Conservation (phyloP, 1,139 yeast species). For the Nakaseomyces delphensis region DNA sequence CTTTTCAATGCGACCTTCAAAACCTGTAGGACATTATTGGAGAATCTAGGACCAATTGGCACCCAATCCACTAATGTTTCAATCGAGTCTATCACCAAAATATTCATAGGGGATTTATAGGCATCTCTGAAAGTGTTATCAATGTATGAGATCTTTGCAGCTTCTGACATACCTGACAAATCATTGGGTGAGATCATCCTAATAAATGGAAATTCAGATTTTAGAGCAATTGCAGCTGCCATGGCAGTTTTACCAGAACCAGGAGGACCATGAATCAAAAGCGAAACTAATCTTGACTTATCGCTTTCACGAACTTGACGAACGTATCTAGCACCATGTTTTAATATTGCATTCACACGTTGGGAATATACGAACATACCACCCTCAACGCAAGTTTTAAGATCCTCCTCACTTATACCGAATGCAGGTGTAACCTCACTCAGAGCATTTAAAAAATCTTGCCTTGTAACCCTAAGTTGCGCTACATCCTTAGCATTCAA, state of each 20-base stretch:
- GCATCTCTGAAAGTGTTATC: conserved; percentile 89
- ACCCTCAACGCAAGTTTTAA: conserved; percentile 68
- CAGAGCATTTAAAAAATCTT: conserved; percentile 76
- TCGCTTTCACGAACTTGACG: conserved; percentile 71
- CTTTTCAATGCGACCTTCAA: conserved; percentile 73
- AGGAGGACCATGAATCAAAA: conserved; percentile 85
- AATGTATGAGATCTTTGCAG: conserved; percentile 73
- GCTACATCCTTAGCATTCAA: conserved; percentile 51
- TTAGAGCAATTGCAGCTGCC: conserved; percentile 78
- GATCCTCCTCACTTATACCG: conserved; percentile 93
- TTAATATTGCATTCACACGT: conserved; percentile 55
- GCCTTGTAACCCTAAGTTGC: conserved; percentile 64
- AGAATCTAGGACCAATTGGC: conserved; percentile 94
- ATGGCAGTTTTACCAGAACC: conserved; percentile 96
- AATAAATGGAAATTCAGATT: conserved; percentile 84
- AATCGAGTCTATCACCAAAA: conserved; percentile 81
- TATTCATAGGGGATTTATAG: conserved; percentile 85
- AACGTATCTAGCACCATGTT: conserved; percentile 69
- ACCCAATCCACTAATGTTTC: conserved; percentile 95
- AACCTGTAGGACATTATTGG: conserved; percentile 78
- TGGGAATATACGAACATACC: conserved; percentile 78
- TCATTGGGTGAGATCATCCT: conserved; percentile 83
- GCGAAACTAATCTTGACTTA: conserved; percentile 69
- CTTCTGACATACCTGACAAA: conserved; percentile 89
- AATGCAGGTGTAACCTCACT: conserved; percentile 91